Evolutionary conservation across 306 rosid species (phyloP).

Genomic region (Ammopiptanthus mongolicus): DNA sequence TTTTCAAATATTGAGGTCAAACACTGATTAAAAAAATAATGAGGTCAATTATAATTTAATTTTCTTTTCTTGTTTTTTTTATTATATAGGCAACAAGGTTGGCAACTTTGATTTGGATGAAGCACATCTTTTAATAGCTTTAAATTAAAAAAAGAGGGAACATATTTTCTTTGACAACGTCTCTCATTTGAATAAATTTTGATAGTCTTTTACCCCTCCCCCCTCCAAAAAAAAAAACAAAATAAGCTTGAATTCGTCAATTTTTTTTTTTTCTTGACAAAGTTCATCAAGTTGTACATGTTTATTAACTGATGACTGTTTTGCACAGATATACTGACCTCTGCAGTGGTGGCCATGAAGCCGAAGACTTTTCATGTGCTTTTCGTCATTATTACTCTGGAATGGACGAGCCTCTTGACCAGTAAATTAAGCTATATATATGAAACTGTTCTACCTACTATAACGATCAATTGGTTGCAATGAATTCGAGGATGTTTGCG

Average conservation of each 20-base stretch:
- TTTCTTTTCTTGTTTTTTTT: neutral
- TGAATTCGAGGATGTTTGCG: no score
- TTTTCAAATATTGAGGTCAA: no score
- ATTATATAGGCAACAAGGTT: neutral
- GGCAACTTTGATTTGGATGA: neutral
- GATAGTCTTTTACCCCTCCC: neutral
- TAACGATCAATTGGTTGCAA: neutral
- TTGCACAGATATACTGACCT: slow-evolving; percentile 54
- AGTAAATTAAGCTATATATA: neutral
- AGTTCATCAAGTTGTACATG: neutral
- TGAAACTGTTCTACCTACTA: neutral
- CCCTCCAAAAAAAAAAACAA: no score
- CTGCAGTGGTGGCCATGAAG: slow-evolving; percentile 61
- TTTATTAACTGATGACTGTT: neutral
- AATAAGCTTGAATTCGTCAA: neutral
- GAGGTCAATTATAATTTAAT: no score
- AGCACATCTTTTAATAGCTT: neutral
- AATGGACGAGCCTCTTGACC: slow-evolving; percentile 34
- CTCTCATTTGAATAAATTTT: neutral
- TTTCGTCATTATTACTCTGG: slow-evolving; percentile 77
- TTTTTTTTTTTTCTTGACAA: neutral
- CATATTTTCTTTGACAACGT: neutral
- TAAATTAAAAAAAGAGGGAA: neutral
- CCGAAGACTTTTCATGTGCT: slow-evolving; percentile 70
- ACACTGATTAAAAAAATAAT: no score